phyloP scores from a whole-genome alignment of 1,284 basidiomycete genomes.

The Apiotrichum montevideense region DNA sequence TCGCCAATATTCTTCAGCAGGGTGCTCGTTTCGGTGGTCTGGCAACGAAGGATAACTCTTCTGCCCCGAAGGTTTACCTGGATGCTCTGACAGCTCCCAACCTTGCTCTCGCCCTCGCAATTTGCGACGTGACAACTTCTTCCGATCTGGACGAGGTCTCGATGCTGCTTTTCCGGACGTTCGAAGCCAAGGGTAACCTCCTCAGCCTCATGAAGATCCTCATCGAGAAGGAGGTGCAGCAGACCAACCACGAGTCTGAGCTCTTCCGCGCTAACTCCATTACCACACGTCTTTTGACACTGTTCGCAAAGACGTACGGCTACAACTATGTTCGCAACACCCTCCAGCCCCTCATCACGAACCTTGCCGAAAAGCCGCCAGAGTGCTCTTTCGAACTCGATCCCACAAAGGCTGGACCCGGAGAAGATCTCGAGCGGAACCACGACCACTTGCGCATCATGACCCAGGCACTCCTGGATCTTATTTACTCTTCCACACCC shows the following conservation, averaged over 20 bases:
- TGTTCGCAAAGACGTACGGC: constrained; percentile 77
- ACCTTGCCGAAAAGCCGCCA: constrained; percentile 63
- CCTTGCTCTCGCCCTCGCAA: constrained; percentile 62
- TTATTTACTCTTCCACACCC: constrained; percentile 65
- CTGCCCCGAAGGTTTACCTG: constrained; percentile 27
- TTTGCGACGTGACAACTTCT: constrained; percentile 75
- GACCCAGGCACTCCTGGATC: constrained; percentile 66
- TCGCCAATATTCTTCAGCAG: constrained; percentile 73
- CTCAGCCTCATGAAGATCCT: constrained; percentile 71
- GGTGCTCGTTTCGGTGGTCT: constrained; percentile 53
- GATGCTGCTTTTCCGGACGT: constrained; percentile 73
- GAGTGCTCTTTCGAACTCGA: constrained; percentile 76
- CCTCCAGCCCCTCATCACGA: constrained; percentile 67
- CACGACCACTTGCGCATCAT: constrained; percentile 66
- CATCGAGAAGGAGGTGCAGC: constrained; percentile 74
- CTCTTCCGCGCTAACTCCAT: constrained; percentile 82
- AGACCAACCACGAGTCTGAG: constrained; percentile 66
- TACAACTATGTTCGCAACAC: constrained; percentile 78
- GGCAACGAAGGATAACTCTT: constrained; percentile 17
- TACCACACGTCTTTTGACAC: constrained; percentile 73
- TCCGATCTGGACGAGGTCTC: constrained; percentile 73
- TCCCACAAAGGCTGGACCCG: constrained; percentile 55
- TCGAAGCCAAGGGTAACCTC: constrained; percentile 65
- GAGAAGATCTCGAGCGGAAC: constrained; percentile 63
- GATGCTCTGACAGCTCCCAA: constrained; percentile 31